Evolutionary conservation across 2,329 filamentous ascomycete species (phyloP).

Genomic region (Calonectria pauciramosa): DNA sequence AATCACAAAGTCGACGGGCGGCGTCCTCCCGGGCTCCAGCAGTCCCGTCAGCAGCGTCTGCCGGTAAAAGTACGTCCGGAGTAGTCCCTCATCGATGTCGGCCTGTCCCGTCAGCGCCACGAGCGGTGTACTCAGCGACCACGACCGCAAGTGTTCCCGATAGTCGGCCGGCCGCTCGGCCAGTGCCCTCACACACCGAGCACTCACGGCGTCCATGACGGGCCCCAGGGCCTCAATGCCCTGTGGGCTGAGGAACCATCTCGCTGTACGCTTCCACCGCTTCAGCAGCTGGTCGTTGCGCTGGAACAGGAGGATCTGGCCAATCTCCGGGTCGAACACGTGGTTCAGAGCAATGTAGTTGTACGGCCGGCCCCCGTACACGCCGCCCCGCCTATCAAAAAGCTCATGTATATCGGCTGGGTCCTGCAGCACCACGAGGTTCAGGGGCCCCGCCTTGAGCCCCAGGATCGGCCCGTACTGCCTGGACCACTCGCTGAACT

Average conservation of each 20-base stretch:
- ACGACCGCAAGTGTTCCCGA: constrained; percentile 35
- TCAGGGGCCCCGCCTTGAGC: constrained; percentile 47
- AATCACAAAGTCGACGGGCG: constrained; percentile 44
- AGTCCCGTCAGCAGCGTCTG: constrained; percentile 42
- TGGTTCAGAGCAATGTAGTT: constrained; percentile 47
- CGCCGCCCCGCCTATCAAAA: constrained; percentile 52
- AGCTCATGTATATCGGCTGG: constrained; percentile 51
- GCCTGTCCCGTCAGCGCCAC: constrained; percentile 41
- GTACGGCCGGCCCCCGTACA: constrained; percentile 55
- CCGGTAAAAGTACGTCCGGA: constrained; percentile 35
- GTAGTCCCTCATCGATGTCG: constrained; percentile 28
- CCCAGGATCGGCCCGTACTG: constrained; percentile 52
- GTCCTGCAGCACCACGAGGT: constrained; percentile 52
- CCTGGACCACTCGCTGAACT: constrained; percentile 50
- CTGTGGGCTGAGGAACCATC: constrained; percentile 40
- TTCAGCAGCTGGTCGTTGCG: constrained; percentile 38
- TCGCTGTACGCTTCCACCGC: constrained; percentile 36
- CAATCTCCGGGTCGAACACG: constrained; percentile 42
- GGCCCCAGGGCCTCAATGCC: constrained; percentile 33
- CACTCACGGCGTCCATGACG: constrained; percentile 38
- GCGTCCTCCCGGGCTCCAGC: constrained; percentile 43
- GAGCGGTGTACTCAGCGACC: constrained; percentile 44
- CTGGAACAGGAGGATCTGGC: constrained; percentile 41
- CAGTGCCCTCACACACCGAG: constrained; percentile 35
- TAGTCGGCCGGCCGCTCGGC: constrained; percentile 33